Evolutionary conservation across 805 yeast species (phyloP).

Genomic region (Metschnikowia sp.): DNA sequence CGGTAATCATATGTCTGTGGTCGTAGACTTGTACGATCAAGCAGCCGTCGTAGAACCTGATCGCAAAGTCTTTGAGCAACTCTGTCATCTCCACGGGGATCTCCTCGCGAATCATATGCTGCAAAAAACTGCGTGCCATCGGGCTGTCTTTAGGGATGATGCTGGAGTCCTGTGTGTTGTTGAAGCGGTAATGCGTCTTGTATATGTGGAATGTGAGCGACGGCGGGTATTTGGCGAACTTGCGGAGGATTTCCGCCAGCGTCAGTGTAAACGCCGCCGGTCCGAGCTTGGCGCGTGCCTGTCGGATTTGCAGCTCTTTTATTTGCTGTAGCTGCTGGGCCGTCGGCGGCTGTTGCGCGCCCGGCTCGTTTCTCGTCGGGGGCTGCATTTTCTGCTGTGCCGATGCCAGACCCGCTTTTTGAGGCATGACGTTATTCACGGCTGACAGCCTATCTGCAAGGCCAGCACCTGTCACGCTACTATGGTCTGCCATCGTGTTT

Average conservation of each 20-base stretch:
- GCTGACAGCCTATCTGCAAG: background rate
- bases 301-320: conserved; percentile 20
- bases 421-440: background rate
- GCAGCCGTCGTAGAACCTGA: conserved; percentile 86
- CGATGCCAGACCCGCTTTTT: background rate
- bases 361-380: conserved; percentile 3
- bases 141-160: conserved; percentile 74
- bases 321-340: conserved; percentile 22
- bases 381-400: conserved; percentile 2
- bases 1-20: conserved; percentile 54
- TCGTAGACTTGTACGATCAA: conserved; percentile 82
- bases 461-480: too few relatives aligned
- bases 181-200: conserved; percentile 87
- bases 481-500: too few relatives aligned
- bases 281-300: conserved; percentile 23
- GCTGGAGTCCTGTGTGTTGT: conserved; percentile 79
- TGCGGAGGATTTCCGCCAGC: conserved; percentile 66
- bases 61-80: conserved; percentile 80
- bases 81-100: conserved; percentile 90
- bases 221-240: conserved; percentile 73
- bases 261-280: conserved; percentile 64
- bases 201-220: conserved; percentile 87
- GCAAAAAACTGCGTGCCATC: conserved; percentile 73
- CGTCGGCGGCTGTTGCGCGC: background rate
- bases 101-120: conserved; percentile 73